phyloP scores from a whole-genome alignment of 78 protist species.

The Tieghemostelium lacteum region DNA sequence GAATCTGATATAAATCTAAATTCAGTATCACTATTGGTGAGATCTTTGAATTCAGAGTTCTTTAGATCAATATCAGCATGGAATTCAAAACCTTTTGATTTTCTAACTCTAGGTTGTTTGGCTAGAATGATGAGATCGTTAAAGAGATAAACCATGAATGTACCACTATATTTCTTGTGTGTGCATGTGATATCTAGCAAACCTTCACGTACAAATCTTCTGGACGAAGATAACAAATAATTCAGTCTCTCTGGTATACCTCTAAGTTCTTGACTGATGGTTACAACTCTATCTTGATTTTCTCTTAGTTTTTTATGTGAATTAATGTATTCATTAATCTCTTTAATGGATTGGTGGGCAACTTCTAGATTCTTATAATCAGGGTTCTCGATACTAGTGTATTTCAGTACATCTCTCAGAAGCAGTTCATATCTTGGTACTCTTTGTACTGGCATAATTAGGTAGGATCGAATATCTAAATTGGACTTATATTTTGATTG shows the following conservation, averaged over 20 bases:
- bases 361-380: constrained; percentile 21
- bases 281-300: constrained; percentile 57
- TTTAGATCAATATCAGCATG: constrained; percentile 41
- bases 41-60: constrained; percentile 54
- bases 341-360: constrained; percentile 25
- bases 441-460: constrained; percentile 78
- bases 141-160: constrained; percentile 42
- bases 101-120: constrained; percentile 19
- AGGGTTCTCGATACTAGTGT: background rate
- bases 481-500: constrained; percentile 51
- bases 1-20: constrained; percentile 71
- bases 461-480: constrained; percentile 54
- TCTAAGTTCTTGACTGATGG: constrained; percentile 30
- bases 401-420: constrained; percentile 33
- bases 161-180: constrained; percentile 48
- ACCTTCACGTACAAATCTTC: constrained; percentile 76
- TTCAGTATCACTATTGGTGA: constrained; percentile 3
- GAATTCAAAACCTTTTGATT: constrained; percentile 34
- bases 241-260: constrained; percentile 29
- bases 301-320: constrained; percentile 28
- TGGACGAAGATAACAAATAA: constrained; percentile 12
- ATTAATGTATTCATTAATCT: constrained; percentile 49
- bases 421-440: constrained; percentile 64
- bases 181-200: constrained; percentile 30
- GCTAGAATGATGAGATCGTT: constrained; percentile 54